Conservation (phyloP, 2,329 filamentous ascomycete species). For the Beauveria rudraprayagi region DNA sequence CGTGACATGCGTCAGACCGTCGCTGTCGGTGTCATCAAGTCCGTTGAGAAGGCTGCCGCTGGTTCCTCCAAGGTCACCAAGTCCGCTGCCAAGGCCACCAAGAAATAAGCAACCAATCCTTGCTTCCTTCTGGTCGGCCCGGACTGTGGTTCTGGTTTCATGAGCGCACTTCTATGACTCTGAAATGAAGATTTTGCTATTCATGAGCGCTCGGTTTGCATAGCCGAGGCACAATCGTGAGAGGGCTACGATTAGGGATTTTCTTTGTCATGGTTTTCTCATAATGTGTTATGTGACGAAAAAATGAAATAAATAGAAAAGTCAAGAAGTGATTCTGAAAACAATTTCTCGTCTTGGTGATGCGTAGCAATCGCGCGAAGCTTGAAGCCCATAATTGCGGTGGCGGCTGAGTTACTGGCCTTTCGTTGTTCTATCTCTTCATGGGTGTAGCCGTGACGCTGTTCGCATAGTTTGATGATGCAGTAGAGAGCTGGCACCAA, state of each 20-base stretch:
- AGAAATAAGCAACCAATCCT: slow-evolving; percentile 52
- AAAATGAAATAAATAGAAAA: slow-evolving; percentile 37
- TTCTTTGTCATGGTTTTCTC: slow-evolving; percentile 33
- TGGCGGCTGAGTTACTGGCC: no score
- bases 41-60: slow-evolving; percentile 57
- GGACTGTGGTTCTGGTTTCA: slow-evolving; percentile 17
- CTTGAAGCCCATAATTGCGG: no score
- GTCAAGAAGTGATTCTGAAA: slow-evolving; percentile 34
- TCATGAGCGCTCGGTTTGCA: slow-evolving; percentile 36
- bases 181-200: slow-evolving; percentile 33
- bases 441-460: neutral
- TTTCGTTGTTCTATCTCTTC: accelerated
- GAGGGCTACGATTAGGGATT: slow-evolving; percentile 30
- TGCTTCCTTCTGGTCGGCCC: slow-evolving; percentile 17
- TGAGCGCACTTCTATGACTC: slow-evolving; percentile 37
- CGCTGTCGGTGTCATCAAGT: slow-evolving; percentile 92
- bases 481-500: no score
- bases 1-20: slow-evolving; percentile 95
- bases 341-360: neutral
- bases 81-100: slow-evolving; percentile 63
- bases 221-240: slow-evolving; percentile 35
- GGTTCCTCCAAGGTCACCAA: slow-evolving; percentile 60
- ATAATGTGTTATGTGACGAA: slow-evolving; percentile 35
- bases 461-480: neutral
- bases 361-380: no score